These are phyloP conservation scores for Umbelopsis isabellina DNA, from an alignment of 192 early-diverging fungal species.

Conservation along the genomic window DNA sequence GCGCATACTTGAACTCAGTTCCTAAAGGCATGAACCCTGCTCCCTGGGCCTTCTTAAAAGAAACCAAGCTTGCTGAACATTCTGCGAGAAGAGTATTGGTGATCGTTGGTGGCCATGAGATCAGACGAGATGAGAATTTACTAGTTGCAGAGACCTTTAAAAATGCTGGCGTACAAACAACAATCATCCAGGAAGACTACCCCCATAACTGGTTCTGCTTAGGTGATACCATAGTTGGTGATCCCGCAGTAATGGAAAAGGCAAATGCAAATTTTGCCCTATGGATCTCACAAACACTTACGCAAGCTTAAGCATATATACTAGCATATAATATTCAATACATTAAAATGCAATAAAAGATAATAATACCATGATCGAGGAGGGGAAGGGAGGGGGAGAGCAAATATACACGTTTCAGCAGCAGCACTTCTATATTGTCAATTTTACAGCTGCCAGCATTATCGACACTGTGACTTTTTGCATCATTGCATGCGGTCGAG, in stretches of 20 bases:
- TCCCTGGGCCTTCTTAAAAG: neutral
- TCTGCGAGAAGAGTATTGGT: neutral
- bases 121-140: neutral
- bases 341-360: too few relatives aligned
- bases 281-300: neutral
- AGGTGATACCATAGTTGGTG: neutral
- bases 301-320: too few relatives aligned
- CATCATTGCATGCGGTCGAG: too few relatives aligned
- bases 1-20: neutral
- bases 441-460: too few relatives aligned
- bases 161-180: neutral
- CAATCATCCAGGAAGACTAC: neutral
- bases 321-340: too few relatives aligned
- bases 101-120: constrained; percentile 4
- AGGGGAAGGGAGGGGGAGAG: too few relatives aligned
- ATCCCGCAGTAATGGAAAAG: neutral
- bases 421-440: too few relatives aligned
- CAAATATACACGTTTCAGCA: too few relatives aligned
- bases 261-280: neutral
- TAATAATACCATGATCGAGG: too few relatives aligned
- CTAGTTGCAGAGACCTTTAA: neutral
- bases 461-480: too few relatives aligned
- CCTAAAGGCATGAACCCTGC: neutral
- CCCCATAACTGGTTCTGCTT: constrained; percentile 11
- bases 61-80: neutral